phyloP scores from a whole-genome alignment of 192 early-diverging fungal genomes.

The Gaertneriomyces semiglobifer region DNA sequence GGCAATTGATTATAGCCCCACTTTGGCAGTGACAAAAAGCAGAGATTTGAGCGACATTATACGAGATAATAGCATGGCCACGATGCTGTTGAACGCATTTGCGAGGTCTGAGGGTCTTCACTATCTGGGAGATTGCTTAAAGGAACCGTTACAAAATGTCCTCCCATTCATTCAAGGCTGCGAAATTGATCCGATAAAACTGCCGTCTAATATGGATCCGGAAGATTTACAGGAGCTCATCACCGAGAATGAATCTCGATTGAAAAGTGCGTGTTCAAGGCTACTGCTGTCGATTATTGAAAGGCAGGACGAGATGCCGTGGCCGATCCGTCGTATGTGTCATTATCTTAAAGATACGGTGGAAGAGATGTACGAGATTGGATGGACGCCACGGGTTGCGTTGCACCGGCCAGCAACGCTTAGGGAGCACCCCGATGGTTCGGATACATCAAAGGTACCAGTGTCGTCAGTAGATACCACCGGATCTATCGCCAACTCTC shows the following conservation, averaged over 20 bases:
- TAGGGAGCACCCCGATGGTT: too few relatives aligned
- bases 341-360: constrained; percentile 26
- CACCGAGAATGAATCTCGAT: constrained; percentile 27
- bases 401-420: too few relatives aligned
- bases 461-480: too few relatives aligned
- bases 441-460: too few relatives aligned
- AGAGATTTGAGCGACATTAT: constrained; percentile 46
- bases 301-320: constrained; percentile 25
- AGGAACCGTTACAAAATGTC: constrained; percentile 27
- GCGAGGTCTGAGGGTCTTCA: constrained; percentile 33
- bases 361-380: constrained; percentile 22
- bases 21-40: constrained; percentile 27
- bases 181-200: constrained; percentile 48
- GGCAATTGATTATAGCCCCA: background rate
- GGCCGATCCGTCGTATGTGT: constrained; percentile 27
- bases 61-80: constrained; percentile 48
- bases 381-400: constrained; percentile 30
- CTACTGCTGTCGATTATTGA: constrained; percentile 25
- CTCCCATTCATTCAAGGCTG: constrained; percentile 28
- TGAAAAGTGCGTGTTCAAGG: constrained; percentile 22
- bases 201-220: constrained; percentile 17
- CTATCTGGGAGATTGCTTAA: constrained; percentile 31
- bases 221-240: constrained; percentile 9
- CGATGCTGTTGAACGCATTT: constrained; percentile 46
- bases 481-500: too few relatives aligned